A percentile compares a stretch with the other conserved stretches of the same genome.
Conservation (phyloP, 1,284 basidiomycete genomes). For the Athelia sp. region DNA sequence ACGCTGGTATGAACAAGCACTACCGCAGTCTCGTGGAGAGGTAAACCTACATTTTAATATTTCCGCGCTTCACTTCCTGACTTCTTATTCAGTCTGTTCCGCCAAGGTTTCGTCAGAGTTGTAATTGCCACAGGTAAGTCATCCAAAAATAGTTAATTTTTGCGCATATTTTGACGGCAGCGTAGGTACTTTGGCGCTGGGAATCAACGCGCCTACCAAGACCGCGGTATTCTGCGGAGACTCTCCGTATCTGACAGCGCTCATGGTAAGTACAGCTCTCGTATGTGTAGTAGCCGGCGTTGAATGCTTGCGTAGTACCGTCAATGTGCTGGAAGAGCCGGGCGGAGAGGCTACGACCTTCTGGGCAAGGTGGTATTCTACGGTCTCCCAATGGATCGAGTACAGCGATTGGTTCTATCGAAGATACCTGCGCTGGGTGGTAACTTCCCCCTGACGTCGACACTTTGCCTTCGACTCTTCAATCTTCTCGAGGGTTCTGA, state of each 20-base stretch:
- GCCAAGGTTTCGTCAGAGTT: constrained; percentile 56
- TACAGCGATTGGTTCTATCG: constrained; percentile 59
- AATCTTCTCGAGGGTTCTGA: constrained; percentile 59
- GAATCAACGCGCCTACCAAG: constrained; percentile 69
- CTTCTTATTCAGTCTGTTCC: constrained; percentile 41
- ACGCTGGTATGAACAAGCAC: constrained; percentile 60
- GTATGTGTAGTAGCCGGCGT: not conserved
- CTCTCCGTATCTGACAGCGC: constrained; percentile 58
- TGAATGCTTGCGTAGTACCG: constrained; percentile 45
- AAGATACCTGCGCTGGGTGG: constrained; percentile 58
- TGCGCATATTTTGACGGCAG: constrained; percentile 1
- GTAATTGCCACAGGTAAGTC: constrained; percentile 56
- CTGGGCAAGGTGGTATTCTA: constrained; percentile 71
- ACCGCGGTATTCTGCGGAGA: constrained; percentile 66
- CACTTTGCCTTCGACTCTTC: constrained; percentile 57
- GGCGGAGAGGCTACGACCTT: constrained; percentile 64
- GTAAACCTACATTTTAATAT: constrained; percentile 21
- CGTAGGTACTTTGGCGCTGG: constrained; percentile 60
- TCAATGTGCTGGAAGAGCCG: constrained; percentile 67
- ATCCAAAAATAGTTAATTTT: not conserved
- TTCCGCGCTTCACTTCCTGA: not conserved
- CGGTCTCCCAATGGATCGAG: constrained; percentile 55
- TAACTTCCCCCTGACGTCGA: constrained; percentile 63
- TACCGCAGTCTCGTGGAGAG: constrained; percentile 61
- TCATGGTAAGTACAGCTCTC: constrained; percentile 42